Evolutionary conservation across 257 asterid species (phyloP).

Genomic region (Anisodus acutangulus): DNA sequence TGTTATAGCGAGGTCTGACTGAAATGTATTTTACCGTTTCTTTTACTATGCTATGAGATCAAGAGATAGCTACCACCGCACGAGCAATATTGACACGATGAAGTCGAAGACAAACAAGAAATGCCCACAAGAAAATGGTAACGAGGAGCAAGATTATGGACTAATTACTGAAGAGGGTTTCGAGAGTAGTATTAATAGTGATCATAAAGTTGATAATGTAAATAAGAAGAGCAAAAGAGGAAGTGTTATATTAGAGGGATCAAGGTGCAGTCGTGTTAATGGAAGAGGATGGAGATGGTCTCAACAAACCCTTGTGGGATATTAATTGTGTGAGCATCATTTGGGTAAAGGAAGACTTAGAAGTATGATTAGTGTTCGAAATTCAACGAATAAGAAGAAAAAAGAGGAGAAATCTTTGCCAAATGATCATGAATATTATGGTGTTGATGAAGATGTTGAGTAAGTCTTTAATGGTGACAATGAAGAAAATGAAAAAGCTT

Average conservation of each 20-base stretch:
- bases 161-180: background rate
- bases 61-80: slow-evolving; percentile 34
- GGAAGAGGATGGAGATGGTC: slow-evolving; percentile 89
- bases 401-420: background rate
- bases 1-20: no score
- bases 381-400: slow-evolving; percentile 2
- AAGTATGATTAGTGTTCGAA: slow-evolving; percentile 44
- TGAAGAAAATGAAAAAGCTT: slow-evolving; percentile 53
- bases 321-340: slow-evolving; percentile 77
- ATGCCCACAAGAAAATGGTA: slow-evolving; percentile 35
- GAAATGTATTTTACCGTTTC: no score
- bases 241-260: slow-evolving; percentile 63
- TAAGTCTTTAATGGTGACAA: slow-evolving; percentile 13
- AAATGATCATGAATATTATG: slow-evolving; percentile 28
- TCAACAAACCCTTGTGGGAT: slow-evolving; percentile 74
- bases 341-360: slow-evolving; percentile 73
- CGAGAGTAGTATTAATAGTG: background rate
- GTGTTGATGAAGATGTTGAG: background rate
- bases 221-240: slow-evolving; percentile 57
- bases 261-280: slow-evolving; percentile 80
- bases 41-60: slow-evolving; percentile 24
- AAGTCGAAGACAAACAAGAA: slow-evolving; percentile 70
- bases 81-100: slow-evolving; percentile 31
- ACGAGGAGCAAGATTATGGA: slow-evolving; percentile 4
- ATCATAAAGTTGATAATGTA: background rate